Percentiles rank a stretch among this genome's conserved stretches.
These are phyloP conservation scores for Annulohypoxylon moriforme DNA, from an alignment of 495 filamentous ascomycete species.

Conservation along the genomic window DNA sequence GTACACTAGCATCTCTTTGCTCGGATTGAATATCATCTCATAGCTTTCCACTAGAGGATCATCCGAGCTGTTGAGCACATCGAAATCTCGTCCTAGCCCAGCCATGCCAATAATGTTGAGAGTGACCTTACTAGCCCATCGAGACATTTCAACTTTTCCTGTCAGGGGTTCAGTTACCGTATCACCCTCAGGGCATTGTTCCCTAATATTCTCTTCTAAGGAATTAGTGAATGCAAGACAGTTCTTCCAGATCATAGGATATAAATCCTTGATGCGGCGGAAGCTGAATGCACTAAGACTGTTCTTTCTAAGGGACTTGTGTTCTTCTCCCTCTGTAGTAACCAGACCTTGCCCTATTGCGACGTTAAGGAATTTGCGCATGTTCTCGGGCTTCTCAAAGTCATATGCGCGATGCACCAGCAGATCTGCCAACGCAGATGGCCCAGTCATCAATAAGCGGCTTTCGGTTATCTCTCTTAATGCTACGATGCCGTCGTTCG, in stretches of 20 bases:
- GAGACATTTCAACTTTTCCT: constrained; percentile 66
- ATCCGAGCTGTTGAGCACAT: constrained; percentile 66
- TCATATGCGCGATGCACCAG: constrained; percentile 73
- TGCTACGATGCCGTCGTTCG: constrained; percentile 82
- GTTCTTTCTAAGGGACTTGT: constrained; percentile 78
- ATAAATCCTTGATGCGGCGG: constrained; percentile 80
- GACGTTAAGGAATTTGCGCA: constrained; percentile 63
- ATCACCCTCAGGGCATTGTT: constrained; percentile 50
- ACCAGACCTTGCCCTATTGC: constrained; percentile 76
- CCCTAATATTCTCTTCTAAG: constrained; percentile 46
- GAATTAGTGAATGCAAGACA: constrained; percentile 44
- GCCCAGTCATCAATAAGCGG: constrained; percentile 67
- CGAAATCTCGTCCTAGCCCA: constrained; percentile 78
- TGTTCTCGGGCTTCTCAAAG: constrained; percentile 71
- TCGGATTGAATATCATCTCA: constrained; percentile 60
- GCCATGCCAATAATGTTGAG: constrained; percentile 81
- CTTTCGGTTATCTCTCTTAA: constrained; percentile 69
- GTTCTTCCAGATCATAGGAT: constrained; percentile 80
- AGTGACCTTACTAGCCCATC: constrained; percentile 72
- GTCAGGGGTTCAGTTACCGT: constrained; percentile 48
- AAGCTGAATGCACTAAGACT: constrained; percentile 80
- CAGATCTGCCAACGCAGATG: constrained; percentile 69
- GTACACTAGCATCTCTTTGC: constrained; percentile 50
- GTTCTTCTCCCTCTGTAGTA: constrained; percentile 79
- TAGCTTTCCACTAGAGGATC: constrained; percentile 73